Base-by-base conservation (phyloP, 805 yeast genomes). In the Yamadazyma nakazawae region DNA sequence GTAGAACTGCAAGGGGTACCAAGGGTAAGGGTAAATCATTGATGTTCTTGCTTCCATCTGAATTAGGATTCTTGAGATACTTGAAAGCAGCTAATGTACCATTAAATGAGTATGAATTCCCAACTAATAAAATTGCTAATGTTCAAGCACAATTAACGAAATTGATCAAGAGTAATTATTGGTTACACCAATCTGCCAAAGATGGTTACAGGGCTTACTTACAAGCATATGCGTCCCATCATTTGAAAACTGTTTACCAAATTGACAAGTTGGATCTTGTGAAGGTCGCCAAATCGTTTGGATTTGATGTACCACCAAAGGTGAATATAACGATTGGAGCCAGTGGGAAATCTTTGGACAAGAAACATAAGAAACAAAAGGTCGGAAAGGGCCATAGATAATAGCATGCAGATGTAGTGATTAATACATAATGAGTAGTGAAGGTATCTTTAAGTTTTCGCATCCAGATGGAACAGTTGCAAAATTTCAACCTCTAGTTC, bases 1-100 rank as follows among this genome's bases (percentile, higher is more conserved):
- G 99, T 55, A 85, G 99, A 76, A 94, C 99, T 24, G 99, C 99
- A 32, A 85, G 99, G 75, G 96, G 96, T 54, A 71, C 85, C 18
- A 63, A 79, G 41, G 98, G 96, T 47, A 84, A 84, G 63, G 99
- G 99, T 59, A 88, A 84, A 68, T 88, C 96, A 9, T 75, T 94
- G 52, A 91, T 94, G 98, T 94, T 94, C 67, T 76, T 94, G 64
- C 84, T 92, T 8, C 99, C 99, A 37, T 82, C 81, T 37, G 99
- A 94, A 69, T 78, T 94, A 42, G 99, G 99, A 2, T 94, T 94
- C 73, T 71, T 94, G 63, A 80, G 98, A 60, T 94, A 94, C 66
- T 79, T 94, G 63, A 94, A 94, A 61, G 95, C 95, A 9, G 97
- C 99, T 45, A 92, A 91, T 64, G 99, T 94, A 31, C 99, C 99